phyloP scores from a whole-genome alignment of 129 eudicot species.

The Helianthus annuus region DNA sequence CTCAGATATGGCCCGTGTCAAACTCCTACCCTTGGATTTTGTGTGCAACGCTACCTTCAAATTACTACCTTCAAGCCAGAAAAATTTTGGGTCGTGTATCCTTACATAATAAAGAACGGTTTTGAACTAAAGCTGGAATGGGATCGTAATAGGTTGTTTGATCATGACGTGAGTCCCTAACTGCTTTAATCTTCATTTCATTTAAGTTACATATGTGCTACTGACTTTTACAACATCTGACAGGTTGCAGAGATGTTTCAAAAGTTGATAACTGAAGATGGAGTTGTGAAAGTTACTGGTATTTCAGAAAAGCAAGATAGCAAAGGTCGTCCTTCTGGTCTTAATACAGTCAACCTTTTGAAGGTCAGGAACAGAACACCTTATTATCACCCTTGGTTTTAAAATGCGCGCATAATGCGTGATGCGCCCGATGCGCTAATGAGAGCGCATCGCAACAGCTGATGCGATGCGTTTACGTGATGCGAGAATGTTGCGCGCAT shows the following conservation, averaged over 20 bases:
- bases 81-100: conserved; percentile 80
- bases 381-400: neutral
- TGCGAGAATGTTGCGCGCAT: no score
- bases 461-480: no score
- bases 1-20: conserved; percentile 96
- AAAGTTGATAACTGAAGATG: conserved; percentile 61
- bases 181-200: conserved; percentile 18
- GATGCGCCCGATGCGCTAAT: no score
- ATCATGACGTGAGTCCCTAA: conserved; percentile 61
- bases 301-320: conserved; percentile 77
- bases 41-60: conserved; percentile 89
- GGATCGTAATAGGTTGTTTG: conserved; percentile 82
- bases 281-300: conserved; percentile 49
- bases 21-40: conserved; percentile 97
- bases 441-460: no score
- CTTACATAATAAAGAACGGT: conserved; percentile 68
- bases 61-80: conserved; percentile 89
- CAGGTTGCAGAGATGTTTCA: conserved; percentile 81
- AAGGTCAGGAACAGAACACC: conserved; percentile 52
- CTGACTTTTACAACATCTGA: conserved; percentile 7
- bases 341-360: conserved; percentile 90
- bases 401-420: no score
- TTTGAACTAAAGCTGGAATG: conserved; percentile 87
- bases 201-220: neutral
- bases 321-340: conserved; percentile 93